Evolutionary conservation across 768 basidiomycete genomes (phyloP).

Genomic region (Pisolithus microcarpus): DNA sequence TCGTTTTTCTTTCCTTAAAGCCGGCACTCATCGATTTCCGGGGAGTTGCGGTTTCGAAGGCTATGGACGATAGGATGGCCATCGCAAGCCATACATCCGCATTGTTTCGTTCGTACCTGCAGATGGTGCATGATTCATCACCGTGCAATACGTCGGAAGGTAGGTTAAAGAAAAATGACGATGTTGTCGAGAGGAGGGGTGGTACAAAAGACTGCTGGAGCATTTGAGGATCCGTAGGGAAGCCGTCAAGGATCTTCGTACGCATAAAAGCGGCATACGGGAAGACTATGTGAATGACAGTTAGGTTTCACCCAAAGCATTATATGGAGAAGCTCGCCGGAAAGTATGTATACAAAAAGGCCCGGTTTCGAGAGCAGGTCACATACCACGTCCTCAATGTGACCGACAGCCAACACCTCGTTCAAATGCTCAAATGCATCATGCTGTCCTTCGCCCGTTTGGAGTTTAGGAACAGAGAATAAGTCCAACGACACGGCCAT

Average conservation of each 20-base stretch:
- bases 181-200: conserved; percentile 13
- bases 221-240: conserved; percentile 18
- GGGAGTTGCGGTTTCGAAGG: neutral
- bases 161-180: conserved; percentile 12
- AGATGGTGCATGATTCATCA: conserved; percentile 1
- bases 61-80: conserved; percentile 3
- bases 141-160: neutral
- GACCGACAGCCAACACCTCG: neutral
- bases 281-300: neutral
- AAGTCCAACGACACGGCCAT: neutral
- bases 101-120: conserved; percentile 7
- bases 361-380: conserved; percentile 4
- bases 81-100: conserved; percentile 9
- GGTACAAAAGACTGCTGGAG: conserved; percentile 12
- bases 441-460: neutral
- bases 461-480: neutral
- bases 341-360: conserved; percentile 9
- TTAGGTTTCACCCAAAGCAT: neutral
- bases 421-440: neutral
- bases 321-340: conserved; percentile 3
- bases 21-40: neutral
- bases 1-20: conserved; percentile 2
- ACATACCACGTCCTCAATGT: neutral
- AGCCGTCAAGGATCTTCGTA: conserved; percentile 24
- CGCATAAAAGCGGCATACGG: neutral